A percentile compares a stretch with the other conserved stretches of the same genome.
phyloP scores from a whole-genome alignment of 805 yeast genomes.

The Nematodospora valgi region DNA sequence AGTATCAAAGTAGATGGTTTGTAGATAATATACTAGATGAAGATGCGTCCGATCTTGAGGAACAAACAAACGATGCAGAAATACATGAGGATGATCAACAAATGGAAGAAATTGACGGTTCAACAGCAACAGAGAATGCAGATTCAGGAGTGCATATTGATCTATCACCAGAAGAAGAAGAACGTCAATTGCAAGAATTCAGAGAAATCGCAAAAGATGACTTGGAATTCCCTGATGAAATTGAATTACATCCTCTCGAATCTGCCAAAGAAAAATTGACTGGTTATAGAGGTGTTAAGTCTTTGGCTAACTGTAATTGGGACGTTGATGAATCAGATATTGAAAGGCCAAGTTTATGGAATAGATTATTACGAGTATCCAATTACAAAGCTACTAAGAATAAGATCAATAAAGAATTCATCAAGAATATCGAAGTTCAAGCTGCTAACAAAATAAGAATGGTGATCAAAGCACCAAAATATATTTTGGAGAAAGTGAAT shows the following conservation, averaged over 20 bases:
- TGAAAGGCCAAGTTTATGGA: slow-evolving; percentile 76
- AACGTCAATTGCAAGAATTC: slow-evolving; percentile 66
- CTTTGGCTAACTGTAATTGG: slow-evolving; percentile 80
- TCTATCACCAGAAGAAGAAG: slow-evolving; percentile 77
- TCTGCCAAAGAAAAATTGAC: slow-evolving; percentile 71
- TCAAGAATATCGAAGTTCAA: slow-evolving; percentile 36
- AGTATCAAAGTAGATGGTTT: slow-evolving; percentile 74
- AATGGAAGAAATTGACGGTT: slow-evolving; percentile 21
- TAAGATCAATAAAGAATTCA: slow-evolving; percentile 59
- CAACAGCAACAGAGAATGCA: slow-evolving; percentile 45
- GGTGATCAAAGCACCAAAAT: slow-evolving; percentile 54
- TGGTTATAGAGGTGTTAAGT: slow-evolving; percentile 85
- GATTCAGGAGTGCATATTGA: slow-evolving; percentile 66
- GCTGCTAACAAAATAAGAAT: slow-evolving; percentile 65
- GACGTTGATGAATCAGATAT: slow-evolving; percentile 79
- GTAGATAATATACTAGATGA: slow-evolving; percentile 49
- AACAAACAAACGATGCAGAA: slow-evolving; percentile 36
- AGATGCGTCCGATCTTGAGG: slow-evolving; percentile 44
- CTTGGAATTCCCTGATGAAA: slow-evolving; percentile 91
- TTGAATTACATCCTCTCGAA: slow-evolving; percentile 75
- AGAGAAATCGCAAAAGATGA: slow-evolving; percentile 76
- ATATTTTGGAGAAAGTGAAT: slow-evolving; percentile 40
- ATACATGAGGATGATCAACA: slow-evolving; percentile 19
- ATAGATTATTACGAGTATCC: slow-evolving; percentile 65
- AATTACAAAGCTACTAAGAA: slow-evolving; percentile 77